These are phyloP conservation scores for Meira miltonrushii DNA, from an alignment of 1,284 basidiomycete genomes.

Conservation along the genomic window DNA sequence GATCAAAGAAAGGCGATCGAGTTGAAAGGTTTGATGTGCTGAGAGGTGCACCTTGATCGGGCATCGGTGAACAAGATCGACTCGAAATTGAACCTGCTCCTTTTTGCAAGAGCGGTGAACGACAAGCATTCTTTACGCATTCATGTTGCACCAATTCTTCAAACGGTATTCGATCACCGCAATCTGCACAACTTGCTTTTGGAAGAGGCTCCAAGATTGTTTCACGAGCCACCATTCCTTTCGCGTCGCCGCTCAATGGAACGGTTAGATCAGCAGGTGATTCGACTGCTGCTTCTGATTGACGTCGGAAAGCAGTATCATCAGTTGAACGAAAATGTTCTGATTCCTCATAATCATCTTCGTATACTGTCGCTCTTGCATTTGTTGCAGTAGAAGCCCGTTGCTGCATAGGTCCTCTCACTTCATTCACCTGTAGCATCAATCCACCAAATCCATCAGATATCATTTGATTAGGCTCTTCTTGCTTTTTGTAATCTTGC, in stretches of 20 bases:
- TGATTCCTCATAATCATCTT: constrained; percentile 19
- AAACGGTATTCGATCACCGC: constrained; percentile 30
- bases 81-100: not conserved
- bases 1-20: constrained; percentile 29
- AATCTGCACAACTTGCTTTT: constrained; percentile 40
- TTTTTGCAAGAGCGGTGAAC: constrained; percentile 11
- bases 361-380: constrained; percentile 16
- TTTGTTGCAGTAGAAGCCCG: not conserved
- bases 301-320: not conserved
- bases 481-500: not conserved
- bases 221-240: constrained; percentile 13
- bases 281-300: not conserved
- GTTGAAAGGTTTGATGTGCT: not conserved
- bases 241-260: constrained; percentile 6
- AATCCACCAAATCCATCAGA: not conserved
- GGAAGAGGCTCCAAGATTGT: constrained; percentile 29
- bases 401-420: not conserved
- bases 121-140: constrained; percentile 21
- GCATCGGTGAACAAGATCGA: not conserved
- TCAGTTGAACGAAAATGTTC: not conserved
- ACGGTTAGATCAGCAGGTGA: constrained; percentile 8
- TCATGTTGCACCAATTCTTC: constrained; percentile 34
- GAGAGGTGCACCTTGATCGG: not conserved
- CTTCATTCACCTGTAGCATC: not conserved
- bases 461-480: not conserved